Evolutionary conservation across 495 filamentous ascomycete species (phyloP).

Genomic region (Entonaema liquescens): DNA sequence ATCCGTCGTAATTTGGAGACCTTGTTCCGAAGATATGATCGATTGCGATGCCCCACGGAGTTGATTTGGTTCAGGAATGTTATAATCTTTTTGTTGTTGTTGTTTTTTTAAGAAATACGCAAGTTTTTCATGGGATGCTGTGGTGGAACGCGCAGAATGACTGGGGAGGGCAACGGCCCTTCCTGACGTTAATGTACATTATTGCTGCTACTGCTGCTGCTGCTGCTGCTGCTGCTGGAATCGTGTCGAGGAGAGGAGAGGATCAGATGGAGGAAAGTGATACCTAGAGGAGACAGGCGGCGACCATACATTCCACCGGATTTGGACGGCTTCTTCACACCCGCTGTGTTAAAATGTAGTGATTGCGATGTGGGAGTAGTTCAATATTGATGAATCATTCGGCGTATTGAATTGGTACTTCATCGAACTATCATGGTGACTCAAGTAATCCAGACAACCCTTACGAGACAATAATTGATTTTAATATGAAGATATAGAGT

Average conservation of each 20-base stretch:
- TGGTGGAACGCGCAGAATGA: slow-evolving; percentile 23
- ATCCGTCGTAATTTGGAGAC: slow-evolving; percentile 18
- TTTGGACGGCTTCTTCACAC: slow-evolving; percentile 15
- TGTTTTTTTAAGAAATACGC: slow-evolving; percentile 6
- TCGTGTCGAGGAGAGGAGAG: slow-evolving; percentile 5
- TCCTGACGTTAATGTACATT: slow-evolving; percentile 39
- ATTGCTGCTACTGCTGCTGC: slow-evolving; percentile 8
- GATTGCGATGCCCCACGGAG: slow-evolving; percentile 37
- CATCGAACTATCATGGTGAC: not conserved
- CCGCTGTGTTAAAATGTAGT: slow-evolving; percentile 7
- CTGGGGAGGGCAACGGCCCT: slow-evolving; percentile 4
- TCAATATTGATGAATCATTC: slow-evolving; percentile 34
- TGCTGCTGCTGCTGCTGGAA: not conserved
- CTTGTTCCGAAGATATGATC: slow-evolving; percentile 37
- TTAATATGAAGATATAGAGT: no score
- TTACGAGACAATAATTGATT: no score
- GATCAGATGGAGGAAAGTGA: not conserved
- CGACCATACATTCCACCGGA: not conserved
- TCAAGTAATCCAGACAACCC: no score
- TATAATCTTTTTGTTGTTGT: slow-evolving; percentile 4
- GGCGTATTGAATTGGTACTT: slow-evolving; percentile 14
- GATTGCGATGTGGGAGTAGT: slow-evolving; percentile 26
- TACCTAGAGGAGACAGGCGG: slow-evolving; percentile 6
- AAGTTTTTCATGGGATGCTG: slow-evolving; percentile 5
- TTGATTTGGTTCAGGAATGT: slow-evolving; percentile 31